Conservation (phyloP, 306 rosid species). For the Vigna hirtella region DNA sequence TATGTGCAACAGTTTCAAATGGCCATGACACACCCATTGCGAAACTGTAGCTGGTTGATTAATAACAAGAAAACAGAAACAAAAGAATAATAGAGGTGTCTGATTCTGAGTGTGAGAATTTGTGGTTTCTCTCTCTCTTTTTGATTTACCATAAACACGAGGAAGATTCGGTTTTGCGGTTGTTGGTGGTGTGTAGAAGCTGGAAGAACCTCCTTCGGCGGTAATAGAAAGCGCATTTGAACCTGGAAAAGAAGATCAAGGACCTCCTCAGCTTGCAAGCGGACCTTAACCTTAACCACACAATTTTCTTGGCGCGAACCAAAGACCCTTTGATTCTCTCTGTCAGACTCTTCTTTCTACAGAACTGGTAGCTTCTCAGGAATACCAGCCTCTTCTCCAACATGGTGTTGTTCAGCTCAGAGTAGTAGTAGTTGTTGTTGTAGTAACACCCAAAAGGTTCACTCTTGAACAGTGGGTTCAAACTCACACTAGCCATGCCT, state of each 20-base stretch:
- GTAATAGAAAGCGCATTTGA: slow-evolving; percentile 61
- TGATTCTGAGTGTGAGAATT: slow-evolving; percentile 52
- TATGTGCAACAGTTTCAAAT: slow-evolving; percentile 4
- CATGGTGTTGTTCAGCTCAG: slow-evolving; percentile 57
- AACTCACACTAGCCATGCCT: slow-evolving; percentile 33
- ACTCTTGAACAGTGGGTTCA: slow-evolving; percentile 57
- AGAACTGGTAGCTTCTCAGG: slow-evolving; percentile 87
- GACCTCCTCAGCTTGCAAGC: slow-evolving; percentile 51
- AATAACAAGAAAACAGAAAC: neutral
- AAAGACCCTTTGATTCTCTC: slow-evolving; percentile 72
- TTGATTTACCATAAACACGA: slow-evolving; percentile 43
- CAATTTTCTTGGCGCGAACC: slow-evolving; percentile 62
- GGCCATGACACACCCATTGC: neutral
- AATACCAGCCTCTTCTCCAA: slow-evolving; percentile 82
- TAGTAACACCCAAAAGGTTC: slow-evolving; percentile 55
- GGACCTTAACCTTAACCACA: slow-evolving; percentile 64
- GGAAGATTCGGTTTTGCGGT: slow-evolving; percentile 44
- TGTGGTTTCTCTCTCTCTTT: neutral
- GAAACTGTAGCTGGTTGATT: neutral
- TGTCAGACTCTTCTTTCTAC: slow-evolving; percentile 64
- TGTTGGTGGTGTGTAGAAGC: slow-evolving; percentile 46
- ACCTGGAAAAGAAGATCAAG: slow-evolving; percentile 50
- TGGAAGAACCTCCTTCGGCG: slow-evolving; percentile 67
- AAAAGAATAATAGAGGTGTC: slow-evolving; percentile 14
- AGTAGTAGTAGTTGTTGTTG: slow-evolving; percentile 41